Evolutionary conservation across 176 grass and related monocot genomes (phyloP).

Genomic region (Pontederia paniculata): DNA sequence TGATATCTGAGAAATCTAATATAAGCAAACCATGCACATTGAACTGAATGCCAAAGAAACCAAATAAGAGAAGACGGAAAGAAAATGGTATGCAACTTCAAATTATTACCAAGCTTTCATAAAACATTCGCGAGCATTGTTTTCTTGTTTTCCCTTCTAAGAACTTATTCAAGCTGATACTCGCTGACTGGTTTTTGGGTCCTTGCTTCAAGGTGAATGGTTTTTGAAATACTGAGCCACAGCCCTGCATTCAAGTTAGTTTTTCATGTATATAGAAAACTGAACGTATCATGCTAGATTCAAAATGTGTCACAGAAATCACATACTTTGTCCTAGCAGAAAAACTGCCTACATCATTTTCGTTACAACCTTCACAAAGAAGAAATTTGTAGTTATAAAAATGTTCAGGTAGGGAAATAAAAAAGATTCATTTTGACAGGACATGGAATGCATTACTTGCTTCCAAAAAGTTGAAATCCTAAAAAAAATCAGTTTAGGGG

Average conservation of each 20-base stretch:
- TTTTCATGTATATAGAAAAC: not conserved
- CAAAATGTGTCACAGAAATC: constrained; percentile 3
- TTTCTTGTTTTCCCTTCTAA: constrained; percentile 82
- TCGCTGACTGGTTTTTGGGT: constrained; percentile 24
- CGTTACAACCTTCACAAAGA: constrained; percentile 34
- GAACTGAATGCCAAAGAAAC: not conserved
- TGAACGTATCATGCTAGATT: constrained; percentile 10
- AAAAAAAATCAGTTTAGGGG: not conserved
- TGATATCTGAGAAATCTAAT: too few species aligned
- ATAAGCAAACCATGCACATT: not conserved
- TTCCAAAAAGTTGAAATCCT: constrained; percentile 40
- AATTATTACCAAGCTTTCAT: constrained; percentile 75
- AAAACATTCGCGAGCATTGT: constrained; percentile 83
- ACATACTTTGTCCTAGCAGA: constrained; percentile 79
- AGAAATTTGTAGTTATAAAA: not conserved
- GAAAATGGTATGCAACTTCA: not conserved
- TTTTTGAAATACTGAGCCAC: constrained; percentile 68
- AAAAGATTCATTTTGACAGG: not conserved
- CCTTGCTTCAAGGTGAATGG: constrained; percentile 22
- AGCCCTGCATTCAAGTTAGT: constrained; percentile 35
- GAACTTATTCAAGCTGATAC: constrained; percentile 57
- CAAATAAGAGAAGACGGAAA: not conserved
- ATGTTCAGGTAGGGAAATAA: too few species aligned
- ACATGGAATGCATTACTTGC: constrained; percentile 4
- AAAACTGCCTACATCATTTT: constrained; percentile 46